Percentiles rank a stretch among this genome's conserved stretches.
phyloP scores from a whole-genome alignment of 2,329 filamentous ascomycete genomes.

The Fusarium newnesense region DNA sequence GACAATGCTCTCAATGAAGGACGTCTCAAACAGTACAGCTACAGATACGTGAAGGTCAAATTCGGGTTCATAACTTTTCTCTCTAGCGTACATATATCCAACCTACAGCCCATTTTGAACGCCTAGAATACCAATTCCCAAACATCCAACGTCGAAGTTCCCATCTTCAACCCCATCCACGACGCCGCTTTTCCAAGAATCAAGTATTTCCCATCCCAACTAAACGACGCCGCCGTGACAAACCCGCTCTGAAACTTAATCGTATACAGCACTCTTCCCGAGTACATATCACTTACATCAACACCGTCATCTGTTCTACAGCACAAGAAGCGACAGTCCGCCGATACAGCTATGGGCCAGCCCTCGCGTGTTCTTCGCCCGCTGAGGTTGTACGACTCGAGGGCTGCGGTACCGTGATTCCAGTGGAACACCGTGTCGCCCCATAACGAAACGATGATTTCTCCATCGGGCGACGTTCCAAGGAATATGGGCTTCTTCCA shows the following conservation, averaged over 20 bases:
- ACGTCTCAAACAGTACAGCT: not conserved
- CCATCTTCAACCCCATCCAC: slow-evolving; percentile 36
- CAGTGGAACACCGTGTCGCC: slow-evolving; percentile 50
- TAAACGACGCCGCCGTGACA: slow-evolving; percentile 49
- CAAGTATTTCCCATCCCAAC: slow-evolving; percentile 43
- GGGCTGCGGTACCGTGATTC: slow-evolving; percentile 43
- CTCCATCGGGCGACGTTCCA: slow-evolving; percentile 44
- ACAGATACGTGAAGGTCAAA: not conserved
- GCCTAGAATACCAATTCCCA: slow-evolving; percentile 44
- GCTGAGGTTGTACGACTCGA: slow-evolving; percentile 49
- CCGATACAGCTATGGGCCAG: slow-evolving; percentile 51
- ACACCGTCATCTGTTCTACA: slow-evolving; percentile 51
- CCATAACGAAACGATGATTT: slow-evolving; percentile 49
- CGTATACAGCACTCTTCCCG: slow-evolving; percentile 49
- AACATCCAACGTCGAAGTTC: slow-evolving; percentile 43
- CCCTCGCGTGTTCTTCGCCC: slow-evolving; percentile 46
- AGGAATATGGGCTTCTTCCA: slow-evolving; percentile 44
- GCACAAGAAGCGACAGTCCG: slow-evolving; percentile 49
- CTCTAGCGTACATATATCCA: not conserved
- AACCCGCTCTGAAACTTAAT: slow-evolving; percentile 45
- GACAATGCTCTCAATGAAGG: not conserved
- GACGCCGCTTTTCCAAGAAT: slow-evolving; percentile 46
- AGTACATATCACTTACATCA: slow-evolving; percentile 48
- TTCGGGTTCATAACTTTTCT: not conserved
- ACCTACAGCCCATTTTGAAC: slow-evolving; percentile 14